Conservation (phyloP, 2,329 filamentous ascomycete species). For the Seiridium cupressi region DNA sequence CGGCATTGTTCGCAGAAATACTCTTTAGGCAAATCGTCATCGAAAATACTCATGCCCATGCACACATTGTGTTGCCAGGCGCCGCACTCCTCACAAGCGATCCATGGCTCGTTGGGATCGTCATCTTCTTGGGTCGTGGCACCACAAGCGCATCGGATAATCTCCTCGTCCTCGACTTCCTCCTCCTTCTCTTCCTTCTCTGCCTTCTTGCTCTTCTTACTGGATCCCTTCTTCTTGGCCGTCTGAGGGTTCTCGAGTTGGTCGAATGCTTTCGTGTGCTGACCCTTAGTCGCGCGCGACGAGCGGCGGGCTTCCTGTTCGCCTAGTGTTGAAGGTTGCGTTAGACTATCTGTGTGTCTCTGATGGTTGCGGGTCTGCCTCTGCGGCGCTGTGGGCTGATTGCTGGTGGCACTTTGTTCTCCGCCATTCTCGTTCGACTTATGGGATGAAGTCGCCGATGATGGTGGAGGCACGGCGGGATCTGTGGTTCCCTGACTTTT, state of each 20-base stretch:
- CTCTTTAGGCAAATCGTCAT: constrained; percentile 74
- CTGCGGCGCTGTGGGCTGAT: not conserved
- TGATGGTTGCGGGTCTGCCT: not conserved
- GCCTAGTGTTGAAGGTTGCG: constrained; percentile 24
- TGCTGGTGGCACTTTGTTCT: not conserved
- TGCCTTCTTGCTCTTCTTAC: constrained; percentile 37
- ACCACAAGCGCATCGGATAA: constrained; percentile 90
- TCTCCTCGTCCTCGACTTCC: constrained; percentile 58
- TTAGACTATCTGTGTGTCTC: constrained; percentile 20
- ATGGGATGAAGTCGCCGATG: constrained; percentile 7
- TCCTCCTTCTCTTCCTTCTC: constrained; percentile 39
- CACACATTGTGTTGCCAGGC: constrained; percentile 99
- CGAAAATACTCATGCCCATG: constrained; percentile 78
- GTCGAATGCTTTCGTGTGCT: constrained; percentile 87
- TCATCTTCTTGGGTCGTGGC: constrained; percentile 80
- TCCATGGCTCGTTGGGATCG: constrained; percentile 80
- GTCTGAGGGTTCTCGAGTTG: constrained; percentile 57
- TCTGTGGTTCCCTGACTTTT: constrained; percentile 12
- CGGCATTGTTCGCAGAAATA: constrained; percentile 93
- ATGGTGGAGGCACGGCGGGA: not conserved
- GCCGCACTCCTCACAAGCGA: constrained; percentile 87
- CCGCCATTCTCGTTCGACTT: constrained; percentile 8
- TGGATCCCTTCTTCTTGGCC: constrained; percentile 35
- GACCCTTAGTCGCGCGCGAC: constrained; percentile 93
- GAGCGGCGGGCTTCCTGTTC: constrained; percentile 84